Base-by-base conservation (phyloP, 208 protist genomes). In the Acanthamoeba lugdunensis region DNA sequence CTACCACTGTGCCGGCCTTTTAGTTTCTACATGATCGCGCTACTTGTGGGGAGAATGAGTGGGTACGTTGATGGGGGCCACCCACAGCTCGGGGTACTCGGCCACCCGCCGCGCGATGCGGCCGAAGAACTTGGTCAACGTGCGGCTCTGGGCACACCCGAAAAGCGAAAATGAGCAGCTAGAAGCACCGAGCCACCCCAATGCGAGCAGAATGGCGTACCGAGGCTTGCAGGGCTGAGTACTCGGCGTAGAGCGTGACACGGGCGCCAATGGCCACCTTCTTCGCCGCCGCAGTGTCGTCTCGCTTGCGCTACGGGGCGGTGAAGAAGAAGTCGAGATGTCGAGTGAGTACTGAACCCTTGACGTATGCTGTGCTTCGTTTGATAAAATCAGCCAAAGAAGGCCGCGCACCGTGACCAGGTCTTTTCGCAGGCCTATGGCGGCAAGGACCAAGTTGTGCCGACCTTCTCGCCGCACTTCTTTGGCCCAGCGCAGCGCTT, bases 61-160 rank as follows among this genome's bases (percentile, higher is more conserved):
- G 13, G 54, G 54, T 23, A 58, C 54, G 54, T 67, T 9, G 71
- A 79, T 79, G 21, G 71, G 71, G 14, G 71, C 28, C 71, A 79
- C 71, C 71, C 71, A 79, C 33, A 79, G 71, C 71, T 79, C 71
- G 71, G 71, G 71, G 71, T 41, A 28, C 33, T 79, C 71, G 71
- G 30, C 71, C 71, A 79, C 28, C 71, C 71, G 71, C 30, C 28
- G 28, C 13, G 71, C 71, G 37, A 79, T 23, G 3, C 71, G 71
- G 14, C 16, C 71, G 21, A 79, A 79, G 71, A 79, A 50, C 4
- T 45, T 30, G 18, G 37, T 16, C 37, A 79, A 45, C 11, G 13
- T 79, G 37, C 65, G 23, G 65, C 65, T 73, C 65, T 73, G 65
- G 9, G 14, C n/a, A 16, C 65, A 71, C 7, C 23, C 7, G 21